Percentiles rank a stretch among this genome's conserved stretches.
Conservation (phyloP, 768 basidiomycete species). For the Mycena capillaripes region DNA sequence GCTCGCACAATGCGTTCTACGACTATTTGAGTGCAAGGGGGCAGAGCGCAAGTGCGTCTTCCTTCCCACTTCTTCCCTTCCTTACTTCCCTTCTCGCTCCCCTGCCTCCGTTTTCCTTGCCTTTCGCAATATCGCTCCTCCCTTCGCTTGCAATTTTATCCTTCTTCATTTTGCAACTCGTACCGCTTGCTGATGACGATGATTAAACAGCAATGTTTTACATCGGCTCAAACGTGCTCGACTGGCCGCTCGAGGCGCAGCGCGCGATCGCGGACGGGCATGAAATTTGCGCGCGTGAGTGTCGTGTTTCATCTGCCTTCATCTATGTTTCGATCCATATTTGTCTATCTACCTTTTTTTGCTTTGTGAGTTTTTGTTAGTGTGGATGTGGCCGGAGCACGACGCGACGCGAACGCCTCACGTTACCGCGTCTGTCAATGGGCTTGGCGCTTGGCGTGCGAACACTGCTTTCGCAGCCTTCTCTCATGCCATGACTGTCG, state of each 20-base stretch:
- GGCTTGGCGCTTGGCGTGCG: no score
- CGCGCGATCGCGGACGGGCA: conserved; percentile 68
- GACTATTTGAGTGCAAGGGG: conserved; percentile 63
- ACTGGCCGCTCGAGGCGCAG: conserved; percentile 70
- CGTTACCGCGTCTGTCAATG: no score
- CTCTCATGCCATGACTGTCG: no score
- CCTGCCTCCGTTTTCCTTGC: neutral
- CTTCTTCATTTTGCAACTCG: neutral
- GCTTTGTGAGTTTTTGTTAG: neutral
- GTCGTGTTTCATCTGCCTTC: neutral
- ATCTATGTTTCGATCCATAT: neutral
- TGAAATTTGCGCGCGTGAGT: conserved; percentile 73
- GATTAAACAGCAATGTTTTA: conserved; percentile 66
- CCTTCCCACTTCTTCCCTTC: neutral
- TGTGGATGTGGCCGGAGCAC: no score
- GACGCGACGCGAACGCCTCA: no score
- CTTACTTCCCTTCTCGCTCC: neutral
- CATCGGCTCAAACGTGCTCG: conserved; percentile 69
- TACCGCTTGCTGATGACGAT: no score
- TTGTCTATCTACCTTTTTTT: no score
- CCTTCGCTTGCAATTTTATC: neutral
- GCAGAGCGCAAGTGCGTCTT: conserved; percentile 67
- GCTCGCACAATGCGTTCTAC: conserved; percentile 75
- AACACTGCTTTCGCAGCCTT: no score
- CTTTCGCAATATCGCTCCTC: neutral